Conservation (phyloP, 2,329 filamentous ascomycete genomes). For the Microascus cirrosus region DNA sequence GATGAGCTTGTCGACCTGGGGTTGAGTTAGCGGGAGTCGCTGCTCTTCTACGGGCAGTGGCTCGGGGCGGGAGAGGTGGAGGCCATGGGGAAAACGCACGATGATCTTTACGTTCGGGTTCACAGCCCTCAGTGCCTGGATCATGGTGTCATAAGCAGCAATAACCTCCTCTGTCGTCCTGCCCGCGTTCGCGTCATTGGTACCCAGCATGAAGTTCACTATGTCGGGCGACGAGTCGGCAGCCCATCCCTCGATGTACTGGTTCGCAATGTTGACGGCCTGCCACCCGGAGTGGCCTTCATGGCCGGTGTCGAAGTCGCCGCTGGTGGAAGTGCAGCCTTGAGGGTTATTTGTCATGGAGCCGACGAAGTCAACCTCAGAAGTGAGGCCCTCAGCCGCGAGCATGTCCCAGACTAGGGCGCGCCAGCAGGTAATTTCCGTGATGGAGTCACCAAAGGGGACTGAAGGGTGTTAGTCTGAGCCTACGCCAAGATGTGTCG, state of each 20-base stretch:
- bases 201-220: constrained; percentile 32
- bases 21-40: neutral
- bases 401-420: constrained; percentile 27
- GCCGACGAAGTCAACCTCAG: constrained; percentile 27
- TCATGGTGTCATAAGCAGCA: constrained; percentile 25
- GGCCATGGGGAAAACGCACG: constrained; percentile 13
- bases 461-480: neutral
- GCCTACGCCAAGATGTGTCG: neutral
- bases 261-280: constrained; percentile 26
- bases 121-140: constrained; percentile 17
- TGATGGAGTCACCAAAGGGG: constrained; percentile 29
- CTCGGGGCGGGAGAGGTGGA: neutral
- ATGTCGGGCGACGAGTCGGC: constrained; percentile 23
- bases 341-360: constrained; percentile 25
- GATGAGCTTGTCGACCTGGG: constrained; percentile 4
- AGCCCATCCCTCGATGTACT: constrained; percentile 25
- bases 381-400: constrained; percentile 17
- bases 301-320: constrained; percentile 23
- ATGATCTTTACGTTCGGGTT: constrained; percentile 28
- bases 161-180: constrained; percentile 20
- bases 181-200: constrained; percentile 25
- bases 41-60: neutral
- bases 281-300: constrained; percentile 27
- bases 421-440: constrained; percentile 32
- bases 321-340: constrained; percentile 19